A percentile compares a stretch with the other conserved stretches of the same genome.
phyloP scores from a whole-genome alignment of 768 basidiomycete species.

The Termitomyces sp. region DNA sequence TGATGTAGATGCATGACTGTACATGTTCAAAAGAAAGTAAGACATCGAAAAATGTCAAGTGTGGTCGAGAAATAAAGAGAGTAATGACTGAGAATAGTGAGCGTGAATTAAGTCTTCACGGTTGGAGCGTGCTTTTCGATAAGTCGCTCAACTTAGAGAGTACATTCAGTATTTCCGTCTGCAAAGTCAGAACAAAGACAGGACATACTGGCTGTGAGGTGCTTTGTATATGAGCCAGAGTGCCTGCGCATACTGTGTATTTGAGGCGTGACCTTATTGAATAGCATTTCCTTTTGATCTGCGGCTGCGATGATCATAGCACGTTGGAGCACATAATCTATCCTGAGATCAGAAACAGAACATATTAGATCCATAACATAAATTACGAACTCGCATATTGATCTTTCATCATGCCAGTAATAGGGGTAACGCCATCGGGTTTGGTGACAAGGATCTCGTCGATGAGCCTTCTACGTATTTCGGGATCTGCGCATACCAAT shows the following conservation, averaged over 20 bases:
- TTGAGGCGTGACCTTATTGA: conserved; percentile 59
- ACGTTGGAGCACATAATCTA: conserved; percentile 85
- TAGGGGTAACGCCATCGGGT: conserved; percentile 62
- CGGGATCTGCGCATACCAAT: conserved; percentile 55
- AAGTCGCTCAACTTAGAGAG: conserved; percentile 57
- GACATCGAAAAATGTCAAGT: conserved; percentile 9
- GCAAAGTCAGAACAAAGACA: not conserved
- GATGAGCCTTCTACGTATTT: conserved; percentile 64
- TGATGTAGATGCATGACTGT: conserved; percentile 1
- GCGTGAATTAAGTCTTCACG: conserved; percentile 12
- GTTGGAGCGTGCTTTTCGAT: conserved; percentile 43
- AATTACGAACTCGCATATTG: conserved; percentile 74
- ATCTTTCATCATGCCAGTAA: conserved; percentile 78
- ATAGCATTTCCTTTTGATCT: conserved; percentile 64
- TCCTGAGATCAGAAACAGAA: not conserved
- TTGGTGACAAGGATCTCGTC: conserved; percentile 73
- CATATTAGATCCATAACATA: not conserved
- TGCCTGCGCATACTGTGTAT: conserved; percentile 66
- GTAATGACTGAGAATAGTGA: not conserved
- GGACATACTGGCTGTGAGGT: conserved; percentile 72
- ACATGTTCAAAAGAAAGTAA: not conserved
- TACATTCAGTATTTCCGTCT: conserved; percentile 7
- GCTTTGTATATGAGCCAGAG: conserved; percentile 72
- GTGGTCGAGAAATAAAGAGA: conserved; percentile 8
- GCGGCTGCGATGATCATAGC: conserved; percentile 65